Base-by-base conservation (phyloP, 2,329 filamentous ascomycete species). In the Colletotrichum tropicicola region DNA sequence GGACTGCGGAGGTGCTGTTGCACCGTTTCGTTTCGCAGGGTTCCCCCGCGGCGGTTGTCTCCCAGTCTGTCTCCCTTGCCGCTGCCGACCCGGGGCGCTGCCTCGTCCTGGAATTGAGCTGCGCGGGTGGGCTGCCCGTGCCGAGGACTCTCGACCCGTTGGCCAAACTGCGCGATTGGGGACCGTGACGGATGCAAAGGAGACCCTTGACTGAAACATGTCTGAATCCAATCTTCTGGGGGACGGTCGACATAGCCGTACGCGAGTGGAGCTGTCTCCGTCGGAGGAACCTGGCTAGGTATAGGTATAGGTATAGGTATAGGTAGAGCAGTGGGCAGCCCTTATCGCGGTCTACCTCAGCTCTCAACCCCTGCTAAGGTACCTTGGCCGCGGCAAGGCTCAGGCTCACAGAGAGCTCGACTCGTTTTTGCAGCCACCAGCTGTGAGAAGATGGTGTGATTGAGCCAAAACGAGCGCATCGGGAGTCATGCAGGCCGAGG, bases 1-100 rank as follows among this genome's bases (percentile, higher is more conserved):
- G 43, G 56, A 55, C 61, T n/a, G n/a, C n/a, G 57, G 61, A 51
- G 49, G 35, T 30, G 27, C 44, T 51, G 49, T 65, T 65, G 61
- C 57, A 55, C 61, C 57, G 61, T 49, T 61, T 65, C 28, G 51
- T 44, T 51, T 32, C n/a, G 55, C 39, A 63, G 19, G 47, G 25
- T 52, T 53, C 45, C 47, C 30, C 45, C 47, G 39, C 55, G 10
- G 32, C 17, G 10, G n/a, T 17, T 25, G 28, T 28, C 27, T 32
- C n/a, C 47, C 44, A 7, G 8, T 27, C 15, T 28, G 9, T 15
- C 23, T 27, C 23, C 23, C n/a, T 15, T 28, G 19, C 32, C 27
- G 37, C 15, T 17, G 21, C 23, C 44, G 27, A 17, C 35, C 57
- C 35, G 27, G 35, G 43, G 52, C 35, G 49, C 28, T 62, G 44